Evolutionary conservation across 2,329 filamentous ascomycete species (phyloP).

Genomic region (Aspergillus carbonarius): DNA sequence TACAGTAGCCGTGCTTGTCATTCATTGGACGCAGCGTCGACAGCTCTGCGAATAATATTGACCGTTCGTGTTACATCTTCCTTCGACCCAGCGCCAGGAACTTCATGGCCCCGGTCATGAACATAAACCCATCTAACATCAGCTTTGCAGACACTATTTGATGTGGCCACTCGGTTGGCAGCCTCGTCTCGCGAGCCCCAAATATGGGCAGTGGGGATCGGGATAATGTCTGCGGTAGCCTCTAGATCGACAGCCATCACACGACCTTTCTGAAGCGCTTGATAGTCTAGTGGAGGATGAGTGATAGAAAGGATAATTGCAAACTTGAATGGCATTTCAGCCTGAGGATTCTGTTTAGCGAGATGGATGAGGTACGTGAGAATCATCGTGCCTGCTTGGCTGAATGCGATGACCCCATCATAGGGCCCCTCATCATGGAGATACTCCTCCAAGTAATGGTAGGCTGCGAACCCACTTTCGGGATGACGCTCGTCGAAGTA

Average conservation of each 20-base stretch:
- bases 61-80: conserved; percentile 8
- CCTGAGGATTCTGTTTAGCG: background rate
- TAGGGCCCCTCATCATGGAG: conserved; percentile 28
- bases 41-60: conserved; percentile 11
- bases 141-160: conserved; percentile 9
- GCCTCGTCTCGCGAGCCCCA: conserved; percentile 13
- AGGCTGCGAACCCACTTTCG: conserved; percentile 2
- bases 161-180: background rate
- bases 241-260: background rate
- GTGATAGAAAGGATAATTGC: conserved; percentile 24
- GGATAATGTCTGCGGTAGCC: background rate
- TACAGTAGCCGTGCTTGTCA: background rate
- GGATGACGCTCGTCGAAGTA: conserved; percentile 6
- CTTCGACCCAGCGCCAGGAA: conserved; percentile 8
- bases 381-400: conserved; percentile 24
- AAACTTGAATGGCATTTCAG: conserved; percentile 22
- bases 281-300: conserved; percentile 6
- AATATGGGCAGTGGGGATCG: conserved; percentile 19
- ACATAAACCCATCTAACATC: conserved; percentile 13
- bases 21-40: background rate
- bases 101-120: conserved; percentile 15
- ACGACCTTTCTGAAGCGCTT: background rate
- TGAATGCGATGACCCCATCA: conserved; percentile 30
- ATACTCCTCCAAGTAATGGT: conserved; percentile 12
- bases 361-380: conserved; percentile 9